These are phyloP conservation scores for Mycena alexandri DNA, from an alignment of 768 basidiomycete species.

Conservation along the genomic window DNA sequence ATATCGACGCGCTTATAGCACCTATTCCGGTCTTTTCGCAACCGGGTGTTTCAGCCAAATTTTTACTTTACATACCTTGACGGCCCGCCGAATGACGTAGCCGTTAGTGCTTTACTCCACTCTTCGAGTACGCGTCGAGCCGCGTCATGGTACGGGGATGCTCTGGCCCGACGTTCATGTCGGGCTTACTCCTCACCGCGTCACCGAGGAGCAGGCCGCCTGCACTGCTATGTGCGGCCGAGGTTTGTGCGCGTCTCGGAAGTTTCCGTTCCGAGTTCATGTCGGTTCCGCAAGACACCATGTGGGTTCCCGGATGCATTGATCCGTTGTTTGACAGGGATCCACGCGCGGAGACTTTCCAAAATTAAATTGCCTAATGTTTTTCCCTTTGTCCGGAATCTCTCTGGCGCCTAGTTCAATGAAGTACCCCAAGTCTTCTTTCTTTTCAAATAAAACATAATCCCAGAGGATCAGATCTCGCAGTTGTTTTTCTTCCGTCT, in stretches of 20 bases:
- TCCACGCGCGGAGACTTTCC: neutral
- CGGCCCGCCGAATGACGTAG: neutral
- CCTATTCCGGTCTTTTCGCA: neutral
- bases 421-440: too few species aligned
- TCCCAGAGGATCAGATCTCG: too few species aligned
- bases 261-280: neutral
- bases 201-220: neutral
- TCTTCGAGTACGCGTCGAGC: neutral
- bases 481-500: too few species aligned
- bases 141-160: neutral
- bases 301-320: neutral
- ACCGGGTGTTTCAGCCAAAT: neutral
- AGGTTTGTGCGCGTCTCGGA: neutral
- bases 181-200: conserved; percentile 20
- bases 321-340: conserved; percentile 7
- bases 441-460: too few species aligned
- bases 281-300: neutral
- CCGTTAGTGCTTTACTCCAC: too few species aligned
- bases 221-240: neutral
- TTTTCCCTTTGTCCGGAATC: too few species aligned
- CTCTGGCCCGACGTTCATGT: neutral
- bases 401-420: too few species aligned
- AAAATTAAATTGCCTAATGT: too few species aligned
- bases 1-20: neutral
- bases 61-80: neutral